These are phyloP conservation scores for Trametes cubensis DNA, from an alignment of 768 basidiomycete genomes.

Conservation along the genomic window DNA sequence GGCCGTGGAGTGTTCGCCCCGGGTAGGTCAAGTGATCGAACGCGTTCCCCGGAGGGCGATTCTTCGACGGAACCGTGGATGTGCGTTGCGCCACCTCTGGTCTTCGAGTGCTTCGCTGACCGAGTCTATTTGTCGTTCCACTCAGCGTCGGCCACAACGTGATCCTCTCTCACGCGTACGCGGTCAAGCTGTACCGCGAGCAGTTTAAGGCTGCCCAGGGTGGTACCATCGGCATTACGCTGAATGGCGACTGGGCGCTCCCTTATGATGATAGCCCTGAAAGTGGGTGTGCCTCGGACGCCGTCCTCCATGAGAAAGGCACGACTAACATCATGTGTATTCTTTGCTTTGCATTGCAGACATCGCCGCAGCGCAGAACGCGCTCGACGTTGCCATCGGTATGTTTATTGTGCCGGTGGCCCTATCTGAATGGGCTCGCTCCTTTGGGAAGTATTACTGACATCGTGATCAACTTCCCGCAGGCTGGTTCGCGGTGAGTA, in stretches of 20 bases:
- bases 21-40: slow-evolving; percentile 66
- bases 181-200: slow-evolving; percentile 66
- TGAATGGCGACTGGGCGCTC: slow-evolving; percentile 76
- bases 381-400: slow-evolving; percentile 74
- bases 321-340: background rate
- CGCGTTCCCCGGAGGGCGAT: slow-evolving; percentile 60
- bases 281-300: slow-evolving; percentile 48
- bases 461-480: slow-evolving; percentile 7
- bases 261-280: slow-evolving; percentile 70
- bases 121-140: slow-evolving; percentile 8
- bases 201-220: slow-evolving; percentile 63
- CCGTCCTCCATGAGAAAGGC: background rate
- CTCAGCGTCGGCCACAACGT: slow-evolving; percentile 66
- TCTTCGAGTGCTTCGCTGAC: background rate
- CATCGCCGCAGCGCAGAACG: slow-evolving; percentile 68
- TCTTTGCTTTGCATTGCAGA: slow-evolving; percentile 42
- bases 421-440: slow-evolving; percentile 2
- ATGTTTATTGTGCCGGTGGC: slow-evolving; percentile 32
- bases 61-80: slow-evolving; percentile 72
- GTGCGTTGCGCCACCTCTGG: slow-evolving; percentile 41
- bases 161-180: slow-evolving; percentile 70
- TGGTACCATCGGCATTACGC: slow-evolving; percentile 76
- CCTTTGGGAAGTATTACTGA: slow-evolving; percentile 11
- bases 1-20: slow-evolving; percentile 73
- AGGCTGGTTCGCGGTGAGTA: slow-evolving; percentile 61